Conservation (phyloP, 148 eudicot genomes). For the Vaccinium vitisidaea region DNA sequence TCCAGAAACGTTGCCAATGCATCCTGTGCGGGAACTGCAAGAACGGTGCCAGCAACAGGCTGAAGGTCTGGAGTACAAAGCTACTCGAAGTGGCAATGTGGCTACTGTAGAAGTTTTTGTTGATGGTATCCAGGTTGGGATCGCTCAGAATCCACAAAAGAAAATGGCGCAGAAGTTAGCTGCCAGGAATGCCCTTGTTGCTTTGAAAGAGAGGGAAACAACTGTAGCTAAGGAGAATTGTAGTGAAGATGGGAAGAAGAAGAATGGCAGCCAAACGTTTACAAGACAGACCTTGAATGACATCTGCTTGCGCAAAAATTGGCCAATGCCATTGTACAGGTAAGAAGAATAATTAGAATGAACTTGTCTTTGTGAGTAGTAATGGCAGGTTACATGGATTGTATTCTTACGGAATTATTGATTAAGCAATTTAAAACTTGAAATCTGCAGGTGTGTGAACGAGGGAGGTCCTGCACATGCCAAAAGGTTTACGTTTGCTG, state of each 20-base stretch:
- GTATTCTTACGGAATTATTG: background rate
- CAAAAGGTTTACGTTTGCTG: conserved; percentile 84
- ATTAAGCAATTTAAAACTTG: background rate
- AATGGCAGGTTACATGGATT: background rate
- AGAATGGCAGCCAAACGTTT: conserved; percentile 64
- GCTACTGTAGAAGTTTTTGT: conserved; percentile 92
- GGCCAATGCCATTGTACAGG: conserved; percentile 99
- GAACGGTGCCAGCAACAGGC: conserved; percentile 99
- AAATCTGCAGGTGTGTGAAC: conserved; percentile 60
- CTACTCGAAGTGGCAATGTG: conserved; percentile 75
- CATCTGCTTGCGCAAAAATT: conserved; percentile 89
- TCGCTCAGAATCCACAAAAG: conserved; percentile 91
- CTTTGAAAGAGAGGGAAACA: conserved; percentile 72
- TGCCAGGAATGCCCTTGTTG: conserved; percentile 84
- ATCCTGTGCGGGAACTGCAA: conserved; percentile 96
- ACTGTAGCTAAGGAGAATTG: conserved; percentile 54
- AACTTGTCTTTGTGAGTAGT: background rate
- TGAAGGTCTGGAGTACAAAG: conserved; percentile 93
- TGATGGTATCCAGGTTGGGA: conserved; percentile 86
- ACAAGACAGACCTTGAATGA: conserved; percentile 96
- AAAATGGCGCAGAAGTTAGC: conserved; percentile 99
- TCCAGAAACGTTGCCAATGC: conserved; percentile 99
- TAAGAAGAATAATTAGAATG: conserved; percentile 23
- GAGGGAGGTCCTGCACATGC: conserved; percentile 99
- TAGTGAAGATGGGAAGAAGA: conserved; percentile 63